phyloP scores from a whole-genome alignment of 441 rosid species.

The Dalechampia spathulata region DNA sequence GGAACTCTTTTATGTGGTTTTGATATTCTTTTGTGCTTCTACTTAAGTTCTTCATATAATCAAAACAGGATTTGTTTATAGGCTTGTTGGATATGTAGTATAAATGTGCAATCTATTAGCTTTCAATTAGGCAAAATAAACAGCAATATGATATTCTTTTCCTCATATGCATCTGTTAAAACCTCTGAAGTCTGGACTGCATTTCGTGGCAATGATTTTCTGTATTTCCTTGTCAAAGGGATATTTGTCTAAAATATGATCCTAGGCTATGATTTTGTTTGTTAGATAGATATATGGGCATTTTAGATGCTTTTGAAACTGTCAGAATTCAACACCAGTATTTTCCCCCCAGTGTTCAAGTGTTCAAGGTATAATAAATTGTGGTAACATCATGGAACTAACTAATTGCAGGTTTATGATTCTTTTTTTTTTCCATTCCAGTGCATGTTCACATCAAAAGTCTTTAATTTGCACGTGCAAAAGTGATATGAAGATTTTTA shows the following conservation, averaged over 20 bases:
- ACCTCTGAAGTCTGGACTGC: not conserved
- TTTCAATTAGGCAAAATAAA: not conserved
- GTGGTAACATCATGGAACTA: too few species aligned
- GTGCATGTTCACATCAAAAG: not conserved
- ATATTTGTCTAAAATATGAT: not conserved
- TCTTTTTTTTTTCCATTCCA: too few species aligned
- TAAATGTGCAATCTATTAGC: not conserved
- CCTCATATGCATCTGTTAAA: not conserved
- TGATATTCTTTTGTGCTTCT: not conserved
- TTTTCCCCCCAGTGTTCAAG: too few species aligned
- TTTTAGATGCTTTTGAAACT: not conserved
- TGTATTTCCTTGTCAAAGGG: not conserved
- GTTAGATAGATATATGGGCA: not conserved
- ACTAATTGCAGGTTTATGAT: too few species aligned
- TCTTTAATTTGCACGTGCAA: not conserved
- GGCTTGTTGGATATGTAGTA: not conserved
- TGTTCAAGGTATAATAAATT: too few species aligned
- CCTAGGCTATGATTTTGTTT: not conserved
- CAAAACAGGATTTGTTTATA: not conserved
- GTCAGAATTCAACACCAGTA: not conserved
- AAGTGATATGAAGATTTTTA: not conserved
- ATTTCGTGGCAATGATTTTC: not conserved
- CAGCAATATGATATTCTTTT: not conserved
- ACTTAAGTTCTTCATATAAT: too few species aligned
- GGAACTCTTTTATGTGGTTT: not conserved